These are phyloP conservation scores for Russula ochroleuca DNA, from an alignment of 768 basidiomycete species.

Conservation along the genomic window DNA sequence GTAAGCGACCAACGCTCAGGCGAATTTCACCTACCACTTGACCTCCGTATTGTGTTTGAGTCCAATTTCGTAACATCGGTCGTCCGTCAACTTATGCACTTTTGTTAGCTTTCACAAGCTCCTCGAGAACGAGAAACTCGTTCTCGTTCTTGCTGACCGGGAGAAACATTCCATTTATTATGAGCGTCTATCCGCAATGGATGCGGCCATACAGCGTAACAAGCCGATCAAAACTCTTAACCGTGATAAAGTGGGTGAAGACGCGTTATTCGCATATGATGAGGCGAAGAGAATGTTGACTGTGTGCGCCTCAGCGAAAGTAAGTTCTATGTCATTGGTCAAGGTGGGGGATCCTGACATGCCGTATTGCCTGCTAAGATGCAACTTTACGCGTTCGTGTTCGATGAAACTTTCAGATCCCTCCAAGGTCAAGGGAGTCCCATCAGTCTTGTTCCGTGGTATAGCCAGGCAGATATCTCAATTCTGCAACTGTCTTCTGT, in stretches of 20 bases:
- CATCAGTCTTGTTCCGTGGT: constrained; percentile 45
- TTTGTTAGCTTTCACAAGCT: constrained; percentile 18
- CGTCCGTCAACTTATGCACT: neutral
- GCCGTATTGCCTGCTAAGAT: constrained; percentile 24
- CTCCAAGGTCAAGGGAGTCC: constrained; percentile 43
- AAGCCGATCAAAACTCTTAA: constrained; percentile 31
- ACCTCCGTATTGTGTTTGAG: constrained; percentile 5
- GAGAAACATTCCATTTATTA: constrained; percentile 14
- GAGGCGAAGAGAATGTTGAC: constrained; percentile 49
- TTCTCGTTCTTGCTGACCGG: constrained; percentile 12
- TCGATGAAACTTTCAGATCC: constrained; percentile 42
- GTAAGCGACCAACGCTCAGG: neutral
- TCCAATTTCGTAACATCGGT: neutral
- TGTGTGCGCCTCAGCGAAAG: constrained; percentile 44
- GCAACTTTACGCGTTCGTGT: constrained; percentile 43
- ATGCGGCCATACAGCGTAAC: neutral
- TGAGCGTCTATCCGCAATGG: constrained; percentile 7
- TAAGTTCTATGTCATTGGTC: constrained; percentile 17
- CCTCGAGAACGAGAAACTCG: constrained; percentile 15
- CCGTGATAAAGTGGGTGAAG: constrained; percentile 44
- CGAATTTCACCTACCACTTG: constrained; percentile 12
- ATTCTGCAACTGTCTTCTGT: constrained; percentile 43
- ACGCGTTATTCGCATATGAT: constrained; percentile 47
- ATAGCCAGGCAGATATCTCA: constrained; percentile 28
- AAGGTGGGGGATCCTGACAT: neutral